Evolutionary conservation across 2,329 filamentous ascomycete species (phyloP).

Genomic region (Diaporthe capsici): DNA sequence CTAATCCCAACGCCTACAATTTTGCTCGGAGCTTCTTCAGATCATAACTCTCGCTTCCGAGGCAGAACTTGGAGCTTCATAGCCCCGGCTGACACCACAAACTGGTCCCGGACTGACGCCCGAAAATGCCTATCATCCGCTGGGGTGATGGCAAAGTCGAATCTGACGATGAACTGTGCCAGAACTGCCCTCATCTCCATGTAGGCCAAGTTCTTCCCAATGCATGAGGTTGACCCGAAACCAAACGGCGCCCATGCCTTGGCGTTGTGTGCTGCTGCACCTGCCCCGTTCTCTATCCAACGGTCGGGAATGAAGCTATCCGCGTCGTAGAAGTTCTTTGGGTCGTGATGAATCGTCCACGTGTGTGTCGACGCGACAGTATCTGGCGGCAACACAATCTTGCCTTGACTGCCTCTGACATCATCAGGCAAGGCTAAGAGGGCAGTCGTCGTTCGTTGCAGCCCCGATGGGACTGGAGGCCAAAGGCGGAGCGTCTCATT

Average conservation of each 20-base stretch:
- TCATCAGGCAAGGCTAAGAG: neutral
- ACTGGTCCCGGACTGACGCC: slow-evolving; percentile 1
- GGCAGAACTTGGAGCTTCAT: slow-evolving; percentile 8
- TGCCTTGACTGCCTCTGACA: slow-evolving; percentile 6
- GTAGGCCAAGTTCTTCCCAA: slow-evolving; percentile 25
- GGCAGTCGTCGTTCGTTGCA: neutral
- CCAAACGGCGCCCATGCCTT: slow-evolving; percentile 25
- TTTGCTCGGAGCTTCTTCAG: neutral
- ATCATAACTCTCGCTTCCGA: neutral
- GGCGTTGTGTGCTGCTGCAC: neutral
- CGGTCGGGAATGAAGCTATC: slow-evolving; percentile 30
- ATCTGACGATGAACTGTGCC: slow-evolving; percentile 16
- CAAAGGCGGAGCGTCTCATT: slow-evolving; percentile 15
- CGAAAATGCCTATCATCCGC: neutral
- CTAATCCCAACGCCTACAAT: neutral
- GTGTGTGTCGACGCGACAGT: slow-evolving; percentile 29
- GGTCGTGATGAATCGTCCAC: slow-evolving; percentile 11
- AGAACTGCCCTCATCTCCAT: slow-evolving; percentile 30
- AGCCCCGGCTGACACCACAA: neutral
- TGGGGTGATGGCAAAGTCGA: slow-evolving; percentile 6
- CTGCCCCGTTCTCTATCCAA: neutral
- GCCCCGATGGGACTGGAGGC: slow-evolving; percentile 4
- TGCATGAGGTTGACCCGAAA: slow-evolving; percentile 16
- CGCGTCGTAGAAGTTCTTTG: slow-evolving; percentile 18
- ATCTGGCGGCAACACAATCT: slow-evolving; percentile 11